Conservation (phyloP, 2,329 filamentous ascomycete species). For the Fusarium lyarnte region DNA sequence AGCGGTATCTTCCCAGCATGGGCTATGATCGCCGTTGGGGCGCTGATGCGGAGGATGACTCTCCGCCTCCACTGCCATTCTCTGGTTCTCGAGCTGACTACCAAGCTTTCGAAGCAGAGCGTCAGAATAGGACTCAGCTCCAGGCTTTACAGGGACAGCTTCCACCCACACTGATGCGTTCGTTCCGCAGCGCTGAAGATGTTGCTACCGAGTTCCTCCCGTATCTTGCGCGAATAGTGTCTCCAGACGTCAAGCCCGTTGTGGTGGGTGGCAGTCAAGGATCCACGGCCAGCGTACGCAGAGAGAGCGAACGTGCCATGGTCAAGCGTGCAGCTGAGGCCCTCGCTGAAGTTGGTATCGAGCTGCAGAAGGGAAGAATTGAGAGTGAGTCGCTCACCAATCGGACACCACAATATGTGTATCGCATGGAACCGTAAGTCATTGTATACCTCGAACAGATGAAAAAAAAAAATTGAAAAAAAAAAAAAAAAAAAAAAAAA, state of each 20-base stretch:
- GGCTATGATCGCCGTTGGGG: constrained; percentile 58
- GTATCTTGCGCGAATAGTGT: constrained; percentile 83
- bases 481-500: too few relatives aligned
- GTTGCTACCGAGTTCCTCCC: constrained; percentile 86
- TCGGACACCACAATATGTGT: constrained; percentile 78
- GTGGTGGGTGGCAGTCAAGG: constrained; percentile 75
- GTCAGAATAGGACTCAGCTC: constrained; percentile 79
- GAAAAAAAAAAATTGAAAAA: too few relatives aligned
- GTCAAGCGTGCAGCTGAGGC: constrained; percentile 82
- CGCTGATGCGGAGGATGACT: constrained; percentile 55
- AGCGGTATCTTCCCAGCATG: constrained; percentile 55
- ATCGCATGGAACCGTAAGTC: constrained; percentile 92
- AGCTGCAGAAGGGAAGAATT: constrained; percentile 82
- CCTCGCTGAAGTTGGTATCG: constrained; percentile 83
- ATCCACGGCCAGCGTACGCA: constrained; percentile 84
- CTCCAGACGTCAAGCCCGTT: constrained; percentile 91
- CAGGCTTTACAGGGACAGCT: constrained; percentile 78
- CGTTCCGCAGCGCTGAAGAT: constrained; percentile 81
- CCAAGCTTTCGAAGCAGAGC: constrained; percentile 80
- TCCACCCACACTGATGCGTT: constrained; percentile 74
- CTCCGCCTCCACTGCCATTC: constrained; percentile 73
- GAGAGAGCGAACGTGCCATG: constrained; percentile 83
- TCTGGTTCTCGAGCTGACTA: constrained; percentile 85
- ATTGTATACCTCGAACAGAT: not conserved
- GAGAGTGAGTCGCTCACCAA: constrained; percentile 71